Base-by-base conservation (phyloP, 2,329 filamentous ascomycete genomes). In the Sclerotinia borealis region DNA sequence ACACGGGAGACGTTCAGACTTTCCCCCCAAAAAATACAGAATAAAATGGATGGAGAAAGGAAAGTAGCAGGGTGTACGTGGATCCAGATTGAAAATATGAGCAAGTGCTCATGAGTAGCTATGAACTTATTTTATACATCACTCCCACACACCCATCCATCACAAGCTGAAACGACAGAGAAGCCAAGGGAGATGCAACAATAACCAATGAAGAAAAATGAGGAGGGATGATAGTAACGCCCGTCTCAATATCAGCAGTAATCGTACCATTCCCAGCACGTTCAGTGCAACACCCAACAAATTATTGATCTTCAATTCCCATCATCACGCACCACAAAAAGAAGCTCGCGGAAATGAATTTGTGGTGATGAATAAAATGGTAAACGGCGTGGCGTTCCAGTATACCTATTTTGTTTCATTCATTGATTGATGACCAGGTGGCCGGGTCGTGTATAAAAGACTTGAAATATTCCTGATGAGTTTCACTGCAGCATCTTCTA, bases 401-500 rank as follows among this genome's bases (percentile, higher is more conserved):
- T 1, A 10, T 31, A 27, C 36, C 6, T 17, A 19, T 17, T 43
- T 31, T 45, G 54, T 56, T 56, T 45, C 54, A 56, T 8, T 56
- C 27, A 31, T 31, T 15, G 27, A 43, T 25, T n/a, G 10, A 55
- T 55, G 19, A 43, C 54, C 29, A 39, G 4, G 34, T 34, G 19
- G 19, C 19, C 8, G 39, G 27, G 27, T 45, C 39, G 19, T 34
- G 27, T 56, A 56, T 56, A 56, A 56, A 56, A 29, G 25, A 31
- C n/a, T 7, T 56, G 27, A 7, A 4, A 56, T 45, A 34, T 45
- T 56, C 54, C 54, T 34, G 19, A 45, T 25, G 15, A 45, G 54
- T 56, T 56, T 56, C 54, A 56, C 39, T 45, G 39, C 54, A 45
- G 27, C 19, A 25, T 34, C 27, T 56, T 45, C 39, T 56, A 45